These are phyloP conservation scores for Erodium texanum DNA, from an alignment of 441 rosid species.

Conservation along the genomic window DNA sequence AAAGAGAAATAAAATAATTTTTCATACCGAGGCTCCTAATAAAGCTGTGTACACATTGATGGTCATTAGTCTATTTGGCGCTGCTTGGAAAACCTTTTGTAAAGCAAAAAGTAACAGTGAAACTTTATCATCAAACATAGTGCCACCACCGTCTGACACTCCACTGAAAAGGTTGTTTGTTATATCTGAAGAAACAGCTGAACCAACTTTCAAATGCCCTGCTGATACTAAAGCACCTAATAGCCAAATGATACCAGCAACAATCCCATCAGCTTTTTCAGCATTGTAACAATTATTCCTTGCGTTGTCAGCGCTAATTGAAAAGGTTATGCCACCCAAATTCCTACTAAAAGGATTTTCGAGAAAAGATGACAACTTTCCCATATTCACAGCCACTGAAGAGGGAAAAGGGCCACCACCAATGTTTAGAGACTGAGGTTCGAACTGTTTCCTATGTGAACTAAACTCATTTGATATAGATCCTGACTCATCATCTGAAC, in stretches of 20 bases:
- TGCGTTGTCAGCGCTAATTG: conserved; percentile 90
- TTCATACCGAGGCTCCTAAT: conserved; percentile 87
- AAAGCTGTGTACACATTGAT: conserved; percentile 77
- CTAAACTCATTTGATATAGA: conserved; percentile 25
- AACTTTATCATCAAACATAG: conserved; percentile 95
- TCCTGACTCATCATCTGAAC: conserved; percentile 20
- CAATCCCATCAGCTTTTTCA: conserved; percentile 82
- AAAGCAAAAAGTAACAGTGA: conserved; percentile 85
- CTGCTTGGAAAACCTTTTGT: conserved; percentile 90
- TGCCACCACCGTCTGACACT: conserved; percentile 65
- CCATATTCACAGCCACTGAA: conserved; percentile 36
- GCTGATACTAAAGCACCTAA: conserved; percentile 74
- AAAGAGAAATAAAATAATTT: not conserved
- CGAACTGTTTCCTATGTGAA: conserved; percentile 32
- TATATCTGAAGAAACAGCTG: conserved; percentile 44
- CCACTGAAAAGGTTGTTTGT: conserved; percentile 52
- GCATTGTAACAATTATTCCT: conserved; percentile 89
- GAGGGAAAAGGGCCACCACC: conserved; percentile 29
- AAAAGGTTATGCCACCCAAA: conserved; percentile 92
- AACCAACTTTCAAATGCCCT: conserved; percentile 70
- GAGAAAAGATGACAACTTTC: conserved; percentile 52
- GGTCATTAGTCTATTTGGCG: conserved; percentile 89
- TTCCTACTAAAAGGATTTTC: conserved; percentile 47
- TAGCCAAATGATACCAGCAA: conserved; percentile 83
- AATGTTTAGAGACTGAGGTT: conserved; percentile 29